Evolutionary conservation across 257 asterid genomes (phyloP), one percentile per base, ranked within the genome.

Genomic region (Rauvolfia tetraphylla): DNA sequence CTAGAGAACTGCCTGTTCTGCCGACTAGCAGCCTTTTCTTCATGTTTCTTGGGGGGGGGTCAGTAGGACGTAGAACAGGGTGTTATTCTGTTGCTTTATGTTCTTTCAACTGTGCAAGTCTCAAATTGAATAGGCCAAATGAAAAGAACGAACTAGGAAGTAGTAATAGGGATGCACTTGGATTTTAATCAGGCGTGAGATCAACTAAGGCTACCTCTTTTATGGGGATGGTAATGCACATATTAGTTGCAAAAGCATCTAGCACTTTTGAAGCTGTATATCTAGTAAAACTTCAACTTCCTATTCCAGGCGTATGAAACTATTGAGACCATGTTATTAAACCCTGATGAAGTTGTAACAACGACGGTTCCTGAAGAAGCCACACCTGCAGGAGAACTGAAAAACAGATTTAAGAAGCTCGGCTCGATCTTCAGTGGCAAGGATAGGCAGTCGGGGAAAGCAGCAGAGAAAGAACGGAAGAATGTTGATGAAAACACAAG

Each of bases 221-320:
- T 34, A 33, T 17, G 44, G 41, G 42, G 18, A 38, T 9, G 72
- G 33, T 38, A 38, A 38, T 66, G n/a, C n/a, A 38, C 51, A 67
- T 67, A 20, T n/a, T n/a, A n/a, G 3, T 23, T 38, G 48, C n/a
- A 10, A 1, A 33, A 66, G 48, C 36, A 36, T 38, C 27, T 18
- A 36, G 6, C 36, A 14, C 38, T 67, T 31, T 9, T 3, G 48
- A 36, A 38, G 17, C 20, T 29, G 57, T 53, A 77, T 71, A 17
- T 59, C 8, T 59, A 14, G 27, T 58, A 49, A 68, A 44, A 36
- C 33, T 20, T 51, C 23, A 1, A 20, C 68, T 51, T 63, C 44
- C n/a, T 77, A 72, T 70, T 72, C 66, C 79, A 94, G 98, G 99
- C 93, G 42, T 95, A 95, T 58, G 98, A 95, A 84, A 87, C 98